These are phyloP conservation scores for Dipteronia dyeriana DNA, from an alignment of 345 rosid genomes.

Conservation along the genomic window DNA sequence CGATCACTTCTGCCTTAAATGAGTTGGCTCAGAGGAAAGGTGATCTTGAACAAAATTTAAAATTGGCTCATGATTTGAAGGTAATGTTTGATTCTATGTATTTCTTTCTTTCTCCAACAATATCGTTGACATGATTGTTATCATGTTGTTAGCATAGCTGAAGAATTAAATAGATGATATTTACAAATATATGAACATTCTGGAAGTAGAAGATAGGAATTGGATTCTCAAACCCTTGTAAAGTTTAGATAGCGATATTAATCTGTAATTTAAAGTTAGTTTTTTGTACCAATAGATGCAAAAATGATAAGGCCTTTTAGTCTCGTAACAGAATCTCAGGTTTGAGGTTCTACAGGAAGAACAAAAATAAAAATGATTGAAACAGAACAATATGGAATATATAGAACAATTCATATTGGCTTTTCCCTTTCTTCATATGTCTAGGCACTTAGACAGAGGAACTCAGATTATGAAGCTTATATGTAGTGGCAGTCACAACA, in stretches of 20 bases:
- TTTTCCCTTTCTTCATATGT: too few species aligned
- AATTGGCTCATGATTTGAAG: conserved; percentile 82
- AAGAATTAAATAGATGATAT: background rate
- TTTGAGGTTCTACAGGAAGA: background rate
- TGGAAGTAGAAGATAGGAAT: background rate
- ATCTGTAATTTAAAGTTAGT: background rate
- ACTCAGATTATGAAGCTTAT: too few species aligned
- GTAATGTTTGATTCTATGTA: conserved; percentile 32
- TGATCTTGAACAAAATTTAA: conserved; percentile 78
- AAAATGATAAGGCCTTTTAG: background rate
- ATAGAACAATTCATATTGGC: too few species aligned
- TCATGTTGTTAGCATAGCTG: background rate
- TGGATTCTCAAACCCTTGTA: background rate
- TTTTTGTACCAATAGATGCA: background rate
- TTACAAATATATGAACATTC: background rate
- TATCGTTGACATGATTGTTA: background rate
- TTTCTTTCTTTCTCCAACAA: background rate
- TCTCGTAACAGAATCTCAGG: background rate
- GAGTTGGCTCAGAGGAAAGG: conserved; percentile 78
- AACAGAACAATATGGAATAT: background rate
- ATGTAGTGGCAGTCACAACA: too few species aligned
- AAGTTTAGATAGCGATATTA: background rate
- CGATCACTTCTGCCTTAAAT: conserved; percentile 68
- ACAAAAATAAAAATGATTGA: background rate
- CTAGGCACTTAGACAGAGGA: too few species aligned